Conservation (phyloP, 2,329 filamentous ascomycete species). For the Teratosphaeria zuluensis region DNA sequence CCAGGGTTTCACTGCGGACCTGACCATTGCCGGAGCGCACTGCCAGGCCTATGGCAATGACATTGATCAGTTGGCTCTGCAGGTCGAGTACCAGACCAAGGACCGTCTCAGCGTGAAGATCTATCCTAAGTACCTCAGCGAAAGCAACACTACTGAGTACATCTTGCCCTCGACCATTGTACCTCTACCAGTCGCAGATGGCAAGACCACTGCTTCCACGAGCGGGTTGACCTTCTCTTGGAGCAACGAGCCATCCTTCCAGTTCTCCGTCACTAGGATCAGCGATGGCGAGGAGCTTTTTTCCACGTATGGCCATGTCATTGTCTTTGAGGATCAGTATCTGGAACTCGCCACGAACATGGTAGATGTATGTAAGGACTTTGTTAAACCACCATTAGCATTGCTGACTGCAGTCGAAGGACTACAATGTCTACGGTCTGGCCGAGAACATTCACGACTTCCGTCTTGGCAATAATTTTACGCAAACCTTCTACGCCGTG, state of each 20-base stretch:
- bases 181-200: slow-evolving; percentile 9
- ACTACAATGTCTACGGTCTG: slow-evolving; percentile 40
- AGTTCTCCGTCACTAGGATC: slow-evolving; percentile 45
- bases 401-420: slow-evolving; percentile 4
- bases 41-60: slow-evolving; percentile 24
- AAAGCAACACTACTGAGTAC: slow-evolving; percentile 16
- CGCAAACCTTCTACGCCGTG: slow-evolving; percentile 57
- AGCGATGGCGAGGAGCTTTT: slow-evolving; percentile 59
- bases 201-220: slow-evolving; percentile 49
- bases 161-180: slow-evolving; percentile 12
- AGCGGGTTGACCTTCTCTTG: slow-evolving; percentile 43
- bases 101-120: slow-evolving; percentile 20
- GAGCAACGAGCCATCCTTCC: slow-evolving; percentile 50
- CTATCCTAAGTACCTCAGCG: slow-evolving; percentile 15
- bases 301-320: slow-evolving; percentile 51
- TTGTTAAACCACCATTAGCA: background rate
- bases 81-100: slow-evolving; percentile 19
- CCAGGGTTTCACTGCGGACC: slow-evolving; percentile 17
- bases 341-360: slow-evolving; percentile 59
- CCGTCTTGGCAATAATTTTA: slow-evolving; percentile 56
- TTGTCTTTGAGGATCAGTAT: slow-evolving; percentile 71
- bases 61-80: slow-evolving; percentile 14
- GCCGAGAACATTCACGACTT: slow-evolving; percentile 65
- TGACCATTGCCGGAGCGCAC: slow-evolving; percentile 15
- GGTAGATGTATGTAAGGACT: background rate